A percentile compares a stretch with the other conserved stretches of the same genome.
Evolutionary conservation across 2,329 filamentous ascomycete genomes (phyloP).

Genomic region (Claviceps africana): DNA sequence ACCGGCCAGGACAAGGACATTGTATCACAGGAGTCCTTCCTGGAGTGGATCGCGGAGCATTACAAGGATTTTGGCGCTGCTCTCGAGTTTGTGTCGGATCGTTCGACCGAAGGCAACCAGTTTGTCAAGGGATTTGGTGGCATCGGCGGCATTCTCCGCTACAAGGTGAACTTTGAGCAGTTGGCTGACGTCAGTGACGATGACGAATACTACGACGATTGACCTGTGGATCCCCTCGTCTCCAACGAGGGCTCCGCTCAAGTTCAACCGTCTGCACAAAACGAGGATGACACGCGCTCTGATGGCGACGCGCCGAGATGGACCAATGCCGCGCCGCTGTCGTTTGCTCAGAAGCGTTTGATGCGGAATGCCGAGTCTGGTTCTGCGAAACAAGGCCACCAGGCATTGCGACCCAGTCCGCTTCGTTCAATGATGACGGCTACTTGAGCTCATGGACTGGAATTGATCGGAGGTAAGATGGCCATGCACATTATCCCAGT

Average conservation of each 20-base stretch:
- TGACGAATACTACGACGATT: slow-evolving; percentile 92
- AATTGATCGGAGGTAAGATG: slow-evolving; percentile 17
- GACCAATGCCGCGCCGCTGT: slow-evolving; percentile 30
- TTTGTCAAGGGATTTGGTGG: slow-evolving; percentile 99
- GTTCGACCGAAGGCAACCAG: slow-evolving; percentile 96
- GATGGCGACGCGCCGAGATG: slow-evolving; percentile 28
- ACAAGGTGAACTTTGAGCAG: slow-evolving; percentile 99
- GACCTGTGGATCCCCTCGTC: slow-evolving; percentile 80
- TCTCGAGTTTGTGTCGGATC: slow-evolving; percentile 94
- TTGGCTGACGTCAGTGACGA: slow-evolving; percentile 84
- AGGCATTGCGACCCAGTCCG: slow-evolving; percentile 50
- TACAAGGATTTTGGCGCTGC: slow-evolving; percentile 96
- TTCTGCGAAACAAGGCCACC: slow-evolving; percentile 28
- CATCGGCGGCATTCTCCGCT: slow-evolving; percentile 90
- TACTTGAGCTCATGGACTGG: slow-evolving; percentile 33
- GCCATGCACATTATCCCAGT: not conserved
- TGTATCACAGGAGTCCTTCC: slow-evolving; percentile 72
- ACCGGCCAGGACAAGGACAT: slow-evolving; percentile 97
- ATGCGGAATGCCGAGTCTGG: slow-evolving; percentile 32
- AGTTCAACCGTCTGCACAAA: slow-evolving; percentile 35
- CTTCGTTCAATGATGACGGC: slow-evolving; percentile 55
- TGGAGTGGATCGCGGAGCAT: slow-evolving; percentile 98
- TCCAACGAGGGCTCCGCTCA: slow-evolving; percentile 70
- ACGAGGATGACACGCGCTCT: slow-evolving; percentile 26
- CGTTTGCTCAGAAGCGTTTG: slow-evolving; percentile 32